These are phyloP conservation scores for Clonostachys sp. DNA, from an alignment of 2,329 filamentous ascomycete genomes.

Conservation along the genomic window DNA sequence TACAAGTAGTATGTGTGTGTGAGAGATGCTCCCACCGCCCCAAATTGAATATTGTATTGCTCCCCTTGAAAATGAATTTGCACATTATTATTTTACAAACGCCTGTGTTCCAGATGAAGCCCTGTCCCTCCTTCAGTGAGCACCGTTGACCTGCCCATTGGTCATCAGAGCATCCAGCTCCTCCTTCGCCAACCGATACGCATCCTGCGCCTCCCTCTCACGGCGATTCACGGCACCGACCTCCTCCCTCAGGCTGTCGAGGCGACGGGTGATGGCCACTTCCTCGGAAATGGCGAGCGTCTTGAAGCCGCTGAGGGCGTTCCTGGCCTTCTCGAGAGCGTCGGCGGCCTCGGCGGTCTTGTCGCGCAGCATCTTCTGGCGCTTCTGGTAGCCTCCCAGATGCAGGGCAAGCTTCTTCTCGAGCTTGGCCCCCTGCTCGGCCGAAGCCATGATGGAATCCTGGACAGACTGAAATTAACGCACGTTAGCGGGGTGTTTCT, in stretches of 20 bases:
- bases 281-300: slow-evolving; percentile 77
- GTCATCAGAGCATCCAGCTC: slow-evolving; percentile 62
- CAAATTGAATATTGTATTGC: too few species aligned
- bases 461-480: slow-evolving; percentile 54
- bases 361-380: slow-evolving; percentile 71
- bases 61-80: too few species aligned
- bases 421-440: slow-evolving; percentile 77
- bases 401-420: slow-evolving; percentile 91
- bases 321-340: slow-evolving; percentile 67
- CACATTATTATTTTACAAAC: background rate
- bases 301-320: slow-evolving; percentile 69
- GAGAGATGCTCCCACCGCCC: too few species aligned
- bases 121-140: too few species aligned
- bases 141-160: too few species aligned
- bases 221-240: slow-evolving; percentile 74
- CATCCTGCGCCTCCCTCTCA: slow-evolving; percentile 86
- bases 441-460: slow-evolving; percentile 66
- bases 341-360: slow-evolving; percentile 75
- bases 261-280: slow-evolving; percentile 64
- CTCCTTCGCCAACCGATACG: slow-evolving; percentile 71
- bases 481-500: slow-evolving; percentile 7
- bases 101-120: too few species aligned
- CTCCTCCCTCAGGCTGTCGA: slow-evolving; percentile 76
- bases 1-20: too few species aligned
- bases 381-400: slow-evolving; percentile 85